Evolutionary conservation across 371 early-diverging fungal species (phyloP).

Genomic region (Apophysomyces trapeziformis): DNA sequence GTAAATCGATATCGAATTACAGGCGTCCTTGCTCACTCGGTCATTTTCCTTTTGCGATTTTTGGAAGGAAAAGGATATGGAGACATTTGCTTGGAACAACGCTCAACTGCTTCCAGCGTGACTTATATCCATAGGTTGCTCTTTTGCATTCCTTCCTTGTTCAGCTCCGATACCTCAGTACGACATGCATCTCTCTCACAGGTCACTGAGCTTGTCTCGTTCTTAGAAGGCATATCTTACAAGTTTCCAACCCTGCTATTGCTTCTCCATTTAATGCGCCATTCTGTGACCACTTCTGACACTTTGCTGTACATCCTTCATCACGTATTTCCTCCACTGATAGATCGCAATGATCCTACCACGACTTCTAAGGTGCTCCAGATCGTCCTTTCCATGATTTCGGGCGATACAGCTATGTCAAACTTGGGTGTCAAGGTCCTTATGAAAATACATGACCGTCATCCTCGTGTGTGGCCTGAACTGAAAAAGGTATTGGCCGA

Average conservation of each 20-base stretch:
- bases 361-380: conserved; percentile 57
- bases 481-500: conserved; percentile 55
- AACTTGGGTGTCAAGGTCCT: conserved; percentile 56
- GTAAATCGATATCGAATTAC: conserved; percentile 6
- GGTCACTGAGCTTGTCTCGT: conserved; percentile 29
- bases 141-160: conserved; percentile 41
- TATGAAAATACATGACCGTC: conserved; percentile 47
- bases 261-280: conserved; percentile 53
- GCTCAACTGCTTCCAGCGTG: conserved; percentile 7
- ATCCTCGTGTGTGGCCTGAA: conserved; percentile 66
- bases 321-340: conserved; percentile 48
- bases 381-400: conserved; percentile 47
- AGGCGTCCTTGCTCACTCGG: conserved; percentile 21
- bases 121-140: conserved; percentile 34
- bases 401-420: conserved; percentile 46
- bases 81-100: not conserved
- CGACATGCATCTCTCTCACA: conserved; percentile 26
- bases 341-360: conserved; percentile 51
- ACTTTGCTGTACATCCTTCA: conserved; percentile 42
- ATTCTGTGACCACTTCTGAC: conserved; percentile 33
- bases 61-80: not conserved
- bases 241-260: conserved; percentile 52
- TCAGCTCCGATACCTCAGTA: conserved; percentile 29
- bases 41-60: conserved; percentile 15
- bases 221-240: conserved; percentile 25